phyloP scores from a whole-genome alignment of 441 rosid genomes.

The Populus hybrid region DNA sequence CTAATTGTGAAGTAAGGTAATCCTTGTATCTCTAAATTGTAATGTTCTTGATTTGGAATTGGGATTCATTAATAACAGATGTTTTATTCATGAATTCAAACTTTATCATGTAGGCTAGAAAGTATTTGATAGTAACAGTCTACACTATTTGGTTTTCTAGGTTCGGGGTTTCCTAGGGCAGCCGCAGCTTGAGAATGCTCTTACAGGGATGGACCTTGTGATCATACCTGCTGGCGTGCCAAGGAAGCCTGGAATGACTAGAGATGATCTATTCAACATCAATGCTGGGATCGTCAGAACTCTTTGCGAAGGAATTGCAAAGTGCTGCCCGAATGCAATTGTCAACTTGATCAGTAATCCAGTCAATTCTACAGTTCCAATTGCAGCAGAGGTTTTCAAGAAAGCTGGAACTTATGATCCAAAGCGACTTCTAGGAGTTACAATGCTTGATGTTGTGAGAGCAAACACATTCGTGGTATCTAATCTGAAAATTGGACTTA shows the following conservation, averaged over 20 bases:
- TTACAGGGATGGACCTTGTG: conserved; percentile 81
- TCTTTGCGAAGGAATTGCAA: conserved; percentile 73
- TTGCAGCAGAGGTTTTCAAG: conserved; percentile 88
- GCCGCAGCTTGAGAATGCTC: conserved; percentile 66
- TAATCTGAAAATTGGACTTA: neutral
- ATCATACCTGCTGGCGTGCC: conserved; percentile 94
- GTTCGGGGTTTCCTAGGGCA: conserved; percentile 81
- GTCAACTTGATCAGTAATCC: conserved; percentile 86
- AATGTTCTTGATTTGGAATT: too few relatives aligned
- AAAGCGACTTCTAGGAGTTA: conserved; percentile 80
- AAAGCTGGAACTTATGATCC: conserved; percentile 84
- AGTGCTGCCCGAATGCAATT: conserved; percentile 64
- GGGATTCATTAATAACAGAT: neutral
- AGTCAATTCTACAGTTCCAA: conserved; percentile 84
- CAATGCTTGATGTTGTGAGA: conserved; percentile 79
- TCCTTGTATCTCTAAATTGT: too few relatives aligned
- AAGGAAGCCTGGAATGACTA: conserved; percentile 95
- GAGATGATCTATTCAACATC: conserved; percentile 89
- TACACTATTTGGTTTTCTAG: conserved; percentile 24
- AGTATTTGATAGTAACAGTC: neutral
- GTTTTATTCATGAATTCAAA: neutral
- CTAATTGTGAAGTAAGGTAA: neutral
- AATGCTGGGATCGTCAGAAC: conserved; percentile 87
- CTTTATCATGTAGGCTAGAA: neutral
- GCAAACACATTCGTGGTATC: conserved; percentile 91